Conservation (phyloP, 1,284 basidiomycete species). For the Cutaneotrichosporon daszewskae region DNA sequence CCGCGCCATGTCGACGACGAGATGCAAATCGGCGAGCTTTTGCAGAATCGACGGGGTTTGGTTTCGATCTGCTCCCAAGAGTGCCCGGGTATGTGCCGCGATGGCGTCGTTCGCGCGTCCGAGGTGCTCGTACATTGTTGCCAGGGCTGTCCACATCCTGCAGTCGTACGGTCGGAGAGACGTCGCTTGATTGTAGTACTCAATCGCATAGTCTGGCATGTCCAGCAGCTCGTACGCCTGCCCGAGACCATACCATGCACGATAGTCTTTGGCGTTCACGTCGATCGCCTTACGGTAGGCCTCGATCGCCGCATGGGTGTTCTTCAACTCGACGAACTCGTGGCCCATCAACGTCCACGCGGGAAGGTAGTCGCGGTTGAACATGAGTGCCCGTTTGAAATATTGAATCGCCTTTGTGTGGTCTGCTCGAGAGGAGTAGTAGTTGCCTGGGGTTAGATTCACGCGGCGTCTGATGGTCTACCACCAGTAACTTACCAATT, state of each 20-base stretch:
- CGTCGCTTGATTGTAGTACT: slow-evolving; percentile 95
- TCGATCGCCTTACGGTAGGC: slow-evolving; percentile 94
- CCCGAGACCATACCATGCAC: slow-evolving; percentile 97
- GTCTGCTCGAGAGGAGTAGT: slow-evolving; percentile 86
- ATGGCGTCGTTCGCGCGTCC: slow-evolving; percentile 73
- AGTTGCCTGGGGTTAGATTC: slow-evolving; percentile 63
- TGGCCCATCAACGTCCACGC: slow-evolving; percentile 99
- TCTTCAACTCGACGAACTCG: slow-evolving; percentile 98
- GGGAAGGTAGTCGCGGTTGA: slow-evolving; percentile 88
- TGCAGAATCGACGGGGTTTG: slow-evolving; percentile 66
- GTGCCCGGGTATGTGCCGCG: slow-evolving; percentile 78
- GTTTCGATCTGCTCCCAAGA: slow-evolving; percentile 73
- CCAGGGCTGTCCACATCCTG: slow-evolving; percentile 91
- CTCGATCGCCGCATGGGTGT: slow-evolving; percentile 96
- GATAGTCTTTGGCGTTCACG: slow-evolving; percentile 91
- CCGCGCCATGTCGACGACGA: slow-evolving; percentile 20
- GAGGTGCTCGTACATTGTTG: slow-evolving; percentile 87
- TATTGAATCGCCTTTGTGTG: slow-evolving; percentile 95
- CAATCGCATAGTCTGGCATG: slow-evolving; percentile 91
- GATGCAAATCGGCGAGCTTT: slow-evolving; percentile 70
- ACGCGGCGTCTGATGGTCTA: no score
- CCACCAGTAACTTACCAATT: slow-evolving; percentile 79
- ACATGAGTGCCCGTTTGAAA: slow-evolving; percentile 85
- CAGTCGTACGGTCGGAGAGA: slow-evolving; percentile 91
- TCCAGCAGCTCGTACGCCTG: slow-evolving; percentile 95